Percentiles rank a stretch among this genome's conserved stretches.
These are phyloP conservation scores for Candida coleopterorum DNA, from an alignment of 805 yeast genomes.

Conservation along the genomic window DNA sequence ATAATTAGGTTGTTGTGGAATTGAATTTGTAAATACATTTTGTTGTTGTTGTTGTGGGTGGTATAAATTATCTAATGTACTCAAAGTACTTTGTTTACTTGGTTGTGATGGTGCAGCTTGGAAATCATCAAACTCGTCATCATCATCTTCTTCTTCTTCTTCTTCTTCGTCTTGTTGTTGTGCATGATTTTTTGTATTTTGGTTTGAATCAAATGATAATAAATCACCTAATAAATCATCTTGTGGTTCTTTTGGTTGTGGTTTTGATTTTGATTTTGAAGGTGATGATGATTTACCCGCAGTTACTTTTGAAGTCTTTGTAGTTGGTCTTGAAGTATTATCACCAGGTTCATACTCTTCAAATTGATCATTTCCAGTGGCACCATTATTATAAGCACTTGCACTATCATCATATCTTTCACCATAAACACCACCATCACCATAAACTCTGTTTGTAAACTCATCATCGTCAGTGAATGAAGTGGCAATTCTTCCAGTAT, in stretches of 20 bases:
- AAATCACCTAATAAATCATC: conserved; percentile 48
- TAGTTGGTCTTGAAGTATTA: conserved; percentile 30
- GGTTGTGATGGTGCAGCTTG: conserved; percentile 56
- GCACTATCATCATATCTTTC: conserved; percentile 59
- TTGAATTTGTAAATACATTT: conserved; percentile 10
- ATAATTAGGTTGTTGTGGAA: conserved; percentile 12
- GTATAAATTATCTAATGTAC: conserved; percentile 16
- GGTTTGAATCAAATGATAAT: conserved; percentile 39
- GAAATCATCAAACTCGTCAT: conserved; percentile 79
- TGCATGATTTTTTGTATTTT: too few relatives aligned
- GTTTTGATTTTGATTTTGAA: conserved; percentile 18
- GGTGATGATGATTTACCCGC: conserved; percentile 18
- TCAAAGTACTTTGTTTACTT: conserved; percentile 8
- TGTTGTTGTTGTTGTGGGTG: conserved; percentile 18
- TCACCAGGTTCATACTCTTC: conserved; percentile 53
- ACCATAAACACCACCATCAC: conserved; percentile 70
- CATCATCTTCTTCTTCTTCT: conserved; percentile 40
- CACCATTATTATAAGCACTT: conserved; percentile 32
- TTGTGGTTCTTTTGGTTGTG: conserved; percentile 27
- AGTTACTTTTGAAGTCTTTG: conserved; percentile 30
- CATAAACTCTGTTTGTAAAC: conserved; percentile 50
- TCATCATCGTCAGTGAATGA: conserved; percentile 42
- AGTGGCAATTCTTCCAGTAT: background rate
- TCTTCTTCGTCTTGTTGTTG: conserved; percentile 5
- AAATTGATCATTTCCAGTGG: conserved; percentile 37